These are phyloP conservation scores for Lactifluus piperatus DNA, from an alignment of 768 basidiomycete genomes.

Conservation along the genomic window DNA sequence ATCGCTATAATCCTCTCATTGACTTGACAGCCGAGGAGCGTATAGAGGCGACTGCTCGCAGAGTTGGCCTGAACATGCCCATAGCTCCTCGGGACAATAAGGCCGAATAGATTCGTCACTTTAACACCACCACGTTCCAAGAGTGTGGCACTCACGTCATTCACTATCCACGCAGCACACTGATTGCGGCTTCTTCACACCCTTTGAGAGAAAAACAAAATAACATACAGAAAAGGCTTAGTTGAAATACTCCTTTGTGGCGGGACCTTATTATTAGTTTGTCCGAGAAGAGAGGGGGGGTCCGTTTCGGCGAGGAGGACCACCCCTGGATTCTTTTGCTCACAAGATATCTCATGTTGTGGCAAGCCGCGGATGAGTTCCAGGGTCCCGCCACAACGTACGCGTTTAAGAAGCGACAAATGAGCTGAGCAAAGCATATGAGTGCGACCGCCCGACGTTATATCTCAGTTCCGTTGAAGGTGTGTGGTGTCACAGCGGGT, in stretches of 20 bases:
- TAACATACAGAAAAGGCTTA: not conserved
- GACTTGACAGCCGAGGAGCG: conserved; percentile 76
- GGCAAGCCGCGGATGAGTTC: not conserved
- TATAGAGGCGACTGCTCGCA: conserved; percentile 72
- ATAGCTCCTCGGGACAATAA: conserved; percentile 29
- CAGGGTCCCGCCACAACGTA: not conserved
- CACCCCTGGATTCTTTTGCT: not conserved
- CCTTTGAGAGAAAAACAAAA: not conserved
- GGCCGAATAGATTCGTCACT: conserved; percentile 2
- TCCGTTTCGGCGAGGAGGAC: too few species aligned
- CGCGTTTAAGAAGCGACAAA: not conserved
- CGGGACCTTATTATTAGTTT: not conserved
- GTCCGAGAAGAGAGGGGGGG: not conserved
- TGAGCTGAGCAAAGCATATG: too few species aligned
- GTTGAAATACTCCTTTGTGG: not conserved
- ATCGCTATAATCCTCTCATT: conserved; percentile 79
- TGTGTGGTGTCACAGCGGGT: too few species aligned
- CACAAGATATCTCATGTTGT: not conserved
- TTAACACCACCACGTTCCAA: not conserved
- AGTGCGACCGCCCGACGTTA: too few species aligned
- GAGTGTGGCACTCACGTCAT: not conserved
- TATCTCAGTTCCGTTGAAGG: too few species aligned
- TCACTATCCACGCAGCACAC: not conserved
- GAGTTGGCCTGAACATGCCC: conserved; percentile 86
- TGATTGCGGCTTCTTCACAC: not conserved